Evolutionary conservation across 257 asterid genomes (phyloP), one percentile per base, ranked within the genome.

Genomic region (Nemophila menziesii): DNA sequence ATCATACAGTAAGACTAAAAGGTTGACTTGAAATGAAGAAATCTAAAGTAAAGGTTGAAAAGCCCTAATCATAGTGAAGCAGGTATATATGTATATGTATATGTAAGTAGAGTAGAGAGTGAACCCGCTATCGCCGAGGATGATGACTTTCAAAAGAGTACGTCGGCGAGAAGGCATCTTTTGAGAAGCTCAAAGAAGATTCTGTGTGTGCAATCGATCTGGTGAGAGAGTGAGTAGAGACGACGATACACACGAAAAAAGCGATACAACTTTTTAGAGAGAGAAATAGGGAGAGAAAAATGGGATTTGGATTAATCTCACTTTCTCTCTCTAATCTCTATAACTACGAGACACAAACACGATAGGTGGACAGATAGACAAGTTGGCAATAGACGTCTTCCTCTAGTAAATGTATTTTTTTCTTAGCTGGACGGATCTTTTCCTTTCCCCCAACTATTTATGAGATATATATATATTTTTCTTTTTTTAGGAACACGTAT

Each of bases 111-210:
- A 10, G 4, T 23, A 22, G 13, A 33, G 24, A 69, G 73, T 63
- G 13, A 80, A n/a, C 97, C 97, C 97, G 68, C 97, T 87, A 56
- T 87, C 97, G 49, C 97, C 97, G 73, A 87, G 97, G 66, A 87
- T 84, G 83, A 87, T 87, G 62, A 87, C 97, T 77, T 87, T 87
- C 77, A 87, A 86, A 53, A 87, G 93, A 18, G 95, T 83, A 69
- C 97, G 75, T 67, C 95, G 68, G 39, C 95, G 92, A 9, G 92
- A 75, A 49, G 97, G 77, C 97, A 87, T 87, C 71, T 51, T 62
- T 39, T 34, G 42, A n/a, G n/a, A 36, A 37, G 36, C 5, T 29
- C 36, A 29, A 13, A 29, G 36, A 29, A 29, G 36, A 29, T 13
- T 29, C 36, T 24, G 33, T 9, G 33, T 9, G 33, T 9, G 33